Evolutionary conservation across 306 rosid genomes (phyloP), one percentile per base, ranked within the genome.

Genomic region (Geum urbanum): DNA sequence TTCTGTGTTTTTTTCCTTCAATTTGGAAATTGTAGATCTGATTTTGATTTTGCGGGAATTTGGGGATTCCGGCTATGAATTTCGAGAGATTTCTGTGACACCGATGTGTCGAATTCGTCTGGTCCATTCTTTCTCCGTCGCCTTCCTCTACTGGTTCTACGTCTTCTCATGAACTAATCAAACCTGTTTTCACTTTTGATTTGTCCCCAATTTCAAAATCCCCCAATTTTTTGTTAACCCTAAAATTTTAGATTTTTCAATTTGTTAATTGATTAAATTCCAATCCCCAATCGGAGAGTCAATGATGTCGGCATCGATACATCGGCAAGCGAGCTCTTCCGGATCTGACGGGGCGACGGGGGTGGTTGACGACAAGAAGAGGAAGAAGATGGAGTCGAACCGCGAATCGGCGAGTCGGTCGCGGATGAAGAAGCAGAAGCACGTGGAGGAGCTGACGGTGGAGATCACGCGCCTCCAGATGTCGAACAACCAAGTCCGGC

Each of bases 331-430:
- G 48, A 88, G 97, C 70, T 85, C 92, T 0, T 91, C 97, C 0
- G 91, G 81, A 4, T 72, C 74, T 5, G 22, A 32, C 37, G 37
- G 37, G 37, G 37, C 37, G 37, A 32, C 37, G 37, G 37, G 0
- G 37, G 37, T 32, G 37, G 69, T 85, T 67, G 96, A 94, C 72
- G 96, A 94, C 59, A 78, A 87, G 82, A 94, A 94, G 84, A 79
- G 97, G 85, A 94, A 91, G 91, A 82, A 97, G 80, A 94, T 94
- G 97, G 68, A 75, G 39, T 94, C 99, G 10, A 94, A 94, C 65
- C 85, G 99, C 4, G 99, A 94, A 79, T 94, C 96, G 6, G 99
- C 99, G 1, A 65, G 99, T 72, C 87, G 97, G 5, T 94, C 99
- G 6, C 67, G 99, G 80, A 79, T 87, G 92, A 89, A 83, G 83